Conservation (phyloP, 495 filamentous ascomycete species). For the Bacidia gigantensis region DNA sequence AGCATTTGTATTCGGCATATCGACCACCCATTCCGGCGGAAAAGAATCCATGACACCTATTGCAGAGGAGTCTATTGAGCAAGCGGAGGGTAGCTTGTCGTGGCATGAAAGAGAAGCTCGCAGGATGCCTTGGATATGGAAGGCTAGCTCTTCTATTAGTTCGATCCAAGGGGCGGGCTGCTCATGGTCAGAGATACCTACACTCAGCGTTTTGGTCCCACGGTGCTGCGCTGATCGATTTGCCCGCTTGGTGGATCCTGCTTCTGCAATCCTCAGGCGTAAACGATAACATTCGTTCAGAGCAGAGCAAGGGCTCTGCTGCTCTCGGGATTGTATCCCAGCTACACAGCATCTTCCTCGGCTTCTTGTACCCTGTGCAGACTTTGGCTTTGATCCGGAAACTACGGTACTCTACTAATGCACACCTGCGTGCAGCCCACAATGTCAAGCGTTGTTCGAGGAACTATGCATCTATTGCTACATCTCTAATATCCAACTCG, state of each 20-base stretch:
- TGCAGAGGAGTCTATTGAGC: neutral
- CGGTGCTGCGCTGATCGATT: conserved; percentile 42
- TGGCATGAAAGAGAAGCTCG: conserved; percentile 76
- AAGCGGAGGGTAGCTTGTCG: neutral
- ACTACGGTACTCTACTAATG: conserved; percentile 8
- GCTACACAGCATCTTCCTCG: conserved; percentile 30
- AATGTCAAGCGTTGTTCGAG: conserved; percentile 18
- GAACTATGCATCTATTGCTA: conserved; percentile 22
- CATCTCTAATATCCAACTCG: conserved; percentile 5
- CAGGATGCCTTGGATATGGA: conserved; percentile 64
- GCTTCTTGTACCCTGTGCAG: conserved; percentile 48
- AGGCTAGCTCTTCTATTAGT: conserved; percentile 52
- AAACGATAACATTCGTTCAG: neutral
- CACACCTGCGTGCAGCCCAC: conserved; percentile 14
- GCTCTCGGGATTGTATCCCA: neutral
- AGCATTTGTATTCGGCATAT: no score
- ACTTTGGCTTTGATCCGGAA: conserved; percentile 36
- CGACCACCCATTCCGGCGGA: no score
- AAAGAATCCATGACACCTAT: neutral
- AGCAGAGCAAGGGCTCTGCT: neutral
- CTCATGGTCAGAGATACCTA: conserved; percentile 44
- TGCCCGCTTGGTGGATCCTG: conserved; percentile 33
- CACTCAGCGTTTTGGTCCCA: conserved; percentile 56
- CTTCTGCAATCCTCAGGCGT: conserved; percentile 19
- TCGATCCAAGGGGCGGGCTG: conserved; percentile 29